A percentile compares a stretch with the other conserved stretches of the same genome.
These are phyloP conservation scores for Scheffersomyces titani DNA, from an alignment of 1,139 yeast species.

Conservation along the genomic window DNA sequence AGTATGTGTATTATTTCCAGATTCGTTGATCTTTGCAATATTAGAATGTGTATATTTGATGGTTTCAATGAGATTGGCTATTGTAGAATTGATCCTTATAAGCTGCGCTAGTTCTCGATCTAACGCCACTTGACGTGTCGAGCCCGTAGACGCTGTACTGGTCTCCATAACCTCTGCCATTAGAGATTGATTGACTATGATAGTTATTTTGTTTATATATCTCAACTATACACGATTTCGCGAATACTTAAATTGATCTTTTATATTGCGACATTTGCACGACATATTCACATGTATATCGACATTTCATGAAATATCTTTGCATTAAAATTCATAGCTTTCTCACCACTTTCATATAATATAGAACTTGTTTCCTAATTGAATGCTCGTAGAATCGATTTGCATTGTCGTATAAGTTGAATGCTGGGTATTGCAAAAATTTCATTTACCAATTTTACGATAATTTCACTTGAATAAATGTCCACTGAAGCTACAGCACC, in stretches of 20 bases:
- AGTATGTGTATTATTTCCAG: slow-evolving; percentile 37
- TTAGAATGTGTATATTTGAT: slow-evolving; percentile 29
- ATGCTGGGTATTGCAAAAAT: no score
- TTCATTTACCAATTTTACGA: no score
- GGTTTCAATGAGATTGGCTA: slow-evolving; percentile 29
- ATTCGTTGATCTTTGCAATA: slow-evolving; percentile 29
- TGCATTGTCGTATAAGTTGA: neutral
- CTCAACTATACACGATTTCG: neutral
- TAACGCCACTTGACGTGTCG: slow-evolving; percentile 32
- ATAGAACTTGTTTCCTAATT: neutral
- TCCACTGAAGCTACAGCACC: neutral
- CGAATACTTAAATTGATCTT: neutral
- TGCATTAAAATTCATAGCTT: neutral
- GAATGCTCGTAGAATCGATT: neutral
- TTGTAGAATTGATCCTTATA: slow-evolving; percentile 29
- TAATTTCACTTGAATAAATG: neutral
- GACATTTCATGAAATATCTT: neutral
- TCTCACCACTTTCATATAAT: neutral
- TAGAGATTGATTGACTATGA: neutral
- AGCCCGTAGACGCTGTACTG: neutral
- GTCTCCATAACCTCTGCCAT: neutral
- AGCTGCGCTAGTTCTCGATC: slow-evolving; percentile 41
- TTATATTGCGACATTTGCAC: neutral
- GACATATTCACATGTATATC: neutral
- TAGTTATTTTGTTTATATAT: neutral